These are phyloP conservation scores for Coniferiporia sulphurascens DNA, from an alignment of 1,284 basidiomycete species.

Conservation along the genomic window DNA sequence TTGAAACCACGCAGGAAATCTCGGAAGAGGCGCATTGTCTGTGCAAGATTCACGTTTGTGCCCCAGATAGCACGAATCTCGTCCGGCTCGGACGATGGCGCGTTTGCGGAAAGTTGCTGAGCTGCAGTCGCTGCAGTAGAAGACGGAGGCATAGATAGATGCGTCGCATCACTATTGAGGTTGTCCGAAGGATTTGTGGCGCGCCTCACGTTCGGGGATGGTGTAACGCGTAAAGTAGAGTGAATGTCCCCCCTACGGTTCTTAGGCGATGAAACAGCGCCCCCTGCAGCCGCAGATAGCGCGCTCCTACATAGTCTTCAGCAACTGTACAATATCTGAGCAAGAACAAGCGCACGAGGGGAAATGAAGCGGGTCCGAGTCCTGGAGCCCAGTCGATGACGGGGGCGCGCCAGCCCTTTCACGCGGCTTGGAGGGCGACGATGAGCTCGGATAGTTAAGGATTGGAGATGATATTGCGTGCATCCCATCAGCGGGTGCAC, in stretches of 20 bases:
- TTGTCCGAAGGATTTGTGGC: constrained; percentile 31
- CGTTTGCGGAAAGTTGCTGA: constrained; percentile 33
- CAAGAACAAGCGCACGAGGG: constrained; percentile 42
- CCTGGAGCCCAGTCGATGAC: constrained; percentile 31
- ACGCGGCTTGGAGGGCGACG: constrained; percentile 46
- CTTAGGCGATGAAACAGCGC: constrained; percentile 52
- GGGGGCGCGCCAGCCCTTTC: constrained; percentile 29
- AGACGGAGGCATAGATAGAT: constrained; percentile 57
- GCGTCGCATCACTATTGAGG: constrained; percentile 51
- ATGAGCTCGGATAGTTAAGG: constrained; percentile 70
- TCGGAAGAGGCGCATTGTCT: constrained; percentile 88
- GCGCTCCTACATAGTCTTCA: constrained; percentile 23
- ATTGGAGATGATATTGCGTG: constrained; percentile 61
- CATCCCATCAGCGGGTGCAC: constrained; percentile 48
- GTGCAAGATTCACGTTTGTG: constrained; percentile 86
- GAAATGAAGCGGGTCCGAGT: constrained; percentile 60
- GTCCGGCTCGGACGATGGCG: constrained; percentile 63
- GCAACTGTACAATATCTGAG: constrained; percentile 4
- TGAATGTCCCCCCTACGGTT: constrained; percentile 82
- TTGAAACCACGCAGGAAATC: constrained; percentile 92
- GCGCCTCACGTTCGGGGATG: constrained; percentile 40
- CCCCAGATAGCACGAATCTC: constrained; percentile 95
- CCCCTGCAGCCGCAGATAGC: constrained; percentile 24
- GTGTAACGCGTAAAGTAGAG: constrained; percentile 64
- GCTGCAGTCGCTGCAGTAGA: constrained; percentile 61